Conservation (phyloP, 345 rosid species). For the Hypericum androsaemum region DNA sequence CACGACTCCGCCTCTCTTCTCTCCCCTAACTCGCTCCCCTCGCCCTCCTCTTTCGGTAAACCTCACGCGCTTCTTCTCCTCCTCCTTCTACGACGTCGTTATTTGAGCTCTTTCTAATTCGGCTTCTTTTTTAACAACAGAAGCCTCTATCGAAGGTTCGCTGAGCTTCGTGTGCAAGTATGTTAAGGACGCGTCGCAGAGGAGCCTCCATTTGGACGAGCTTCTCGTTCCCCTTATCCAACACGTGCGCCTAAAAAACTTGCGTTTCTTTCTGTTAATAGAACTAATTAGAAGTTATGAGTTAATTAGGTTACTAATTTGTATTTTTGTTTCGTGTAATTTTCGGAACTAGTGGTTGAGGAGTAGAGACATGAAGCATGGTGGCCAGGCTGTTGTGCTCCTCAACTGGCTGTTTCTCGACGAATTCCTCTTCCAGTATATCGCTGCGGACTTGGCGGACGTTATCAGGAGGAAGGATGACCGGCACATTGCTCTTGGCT, state of each 20-base stretch:
- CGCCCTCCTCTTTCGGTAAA: constrained; percentile 13
- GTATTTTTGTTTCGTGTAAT: not conserved
- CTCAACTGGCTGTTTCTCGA: constrained; percentile 67
- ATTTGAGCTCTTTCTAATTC: not conserved
- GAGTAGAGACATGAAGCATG: constrained; percentile 41
- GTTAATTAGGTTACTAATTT: not conserved
- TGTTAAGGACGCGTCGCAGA: constrained; percentile 43
- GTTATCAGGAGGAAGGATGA: constrained; percentile 55
- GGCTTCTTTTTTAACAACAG: not conserved
- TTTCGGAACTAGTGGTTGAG: constrained; percentile 35
- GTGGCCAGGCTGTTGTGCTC: constrained; percentile 45
- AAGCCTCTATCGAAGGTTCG: constrained; percentile 63
- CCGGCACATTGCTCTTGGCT: constrained; percentile 56
- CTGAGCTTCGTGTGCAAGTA: constrained; percentile 50
- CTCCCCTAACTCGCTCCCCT: constrained; percentile 27
- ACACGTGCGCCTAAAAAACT: constrained; percentile 28
- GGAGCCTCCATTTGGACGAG: constrained; percentile 39
- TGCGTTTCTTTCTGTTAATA: not conserved
- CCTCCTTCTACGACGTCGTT: constrained; percentile 2
- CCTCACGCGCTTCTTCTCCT: not conserved
- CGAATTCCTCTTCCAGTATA: constrained; percentile 41
- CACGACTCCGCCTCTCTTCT: constrained; percentile 41
- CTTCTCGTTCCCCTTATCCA: constrained; percentile 64
- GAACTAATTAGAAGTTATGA: not conserved
- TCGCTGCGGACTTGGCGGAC: constrained; percentile 34